These are phyloP conservation scores for Teunomyces panamensis DNA, from an alignment of 805 yeast genomes.

Conservation along the genomic window DNA sequence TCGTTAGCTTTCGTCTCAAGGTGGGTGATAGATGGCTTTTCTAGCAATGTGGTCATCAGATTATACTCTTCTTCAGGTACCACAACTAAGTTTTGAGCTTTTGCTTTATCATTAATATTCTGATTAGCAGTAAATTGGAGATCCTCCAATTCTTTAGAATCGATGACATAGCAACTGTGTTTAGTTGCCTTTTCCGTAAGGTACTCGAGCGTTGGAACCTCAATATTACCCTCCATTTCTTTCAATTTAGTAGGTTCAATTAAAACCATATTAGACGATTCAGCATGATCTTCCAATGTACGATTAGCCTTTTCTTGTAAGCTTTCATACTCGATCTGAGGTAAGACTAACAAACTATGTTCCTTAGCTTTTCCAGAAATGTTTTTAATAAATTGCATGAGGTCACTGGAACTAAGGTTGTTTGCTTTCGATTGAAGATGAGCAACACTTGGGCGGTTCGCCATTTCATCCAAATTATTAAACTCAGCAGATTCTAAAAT, in stretches of 20 bases:
- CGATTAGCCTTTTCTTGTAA: slow-evolving; percentile 11
- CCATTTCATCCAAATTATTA: slow-evolving; percentile 10
- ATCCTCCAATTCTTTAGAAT: slow-evolving; percentile 12
- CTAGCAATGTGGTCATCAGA: slow-evolving; percentile 4
- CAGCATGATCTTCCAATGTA: slow-evolving; percentile 13
- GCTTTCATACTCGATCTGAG: slow-evolving; percentile 14
- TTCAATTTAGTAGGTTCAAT: slow-evolving; percentile 18
- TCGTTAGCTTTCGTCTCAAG: slow-evolving; percentile 22
- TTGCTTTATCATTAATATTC: slow-evolving; percentile 7
- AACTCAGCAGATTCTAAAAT: slow-evolving; percentile 7
- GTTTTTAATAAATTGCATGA: not conserved
- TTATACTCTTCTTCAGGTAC: slow-evolving; percentile 11
- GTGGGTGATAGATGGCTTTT: slow-evolving; percentile 27
- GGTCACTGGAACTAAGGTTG: slow-evolving; percentile 13
- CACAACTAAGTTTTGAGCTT: slow-evolving; percentile 12
- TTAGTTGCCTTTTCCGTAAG: slow-evolving; percentile 14
- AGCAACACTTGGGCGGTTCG: slow-evolving; percentile 15
- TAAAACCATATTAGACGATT: slow-evolving; percentile 12
- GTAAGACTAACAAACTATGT: slow-evolving; percentile 15
- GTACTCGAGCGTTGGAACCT: slow-evolving; percentile 14
- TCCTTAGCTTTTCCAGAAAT: slow-evolving; percentile 17
- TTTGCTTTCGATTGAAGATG: slow-evolving; percentile 12
- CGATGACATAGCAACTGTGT: slow-evolving; percentile 7
- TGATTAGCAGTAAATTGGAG: slow-evolving; percentile 9
- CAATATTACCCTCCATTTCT: slow-evolving; percentile 11